Conservation (phyloP, 1,284 basidiomycete genomes). For the Irpex sp. region DNA sequence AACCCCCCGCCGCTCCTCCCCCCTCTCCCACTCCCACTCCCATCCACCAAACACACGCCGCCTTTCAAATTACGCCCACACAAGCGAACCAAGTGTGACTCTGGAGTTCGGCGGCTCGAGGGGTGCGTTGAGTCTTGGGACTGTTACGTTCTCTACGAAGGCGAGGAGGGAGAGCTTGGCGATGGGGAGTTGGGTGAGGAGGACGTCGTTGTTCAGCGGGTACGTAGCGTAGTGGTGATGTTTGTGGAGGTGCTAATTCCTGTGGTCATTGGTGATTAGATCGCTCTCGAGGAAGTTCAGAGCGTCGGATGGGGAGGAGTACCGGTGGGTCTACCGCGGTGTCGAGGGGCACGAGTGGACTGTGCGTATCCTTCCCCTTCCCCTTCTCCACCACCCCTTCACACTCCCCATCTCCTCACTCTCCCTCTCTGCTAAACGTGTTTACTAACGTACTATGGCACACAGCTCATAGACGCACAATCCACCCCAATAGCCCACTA, state of each 20-base stretch:
- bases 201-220: constrained; percentile 59
- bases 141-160: constrained; percentile 39
- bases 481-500: constrained; percentile 65
- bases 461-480: too few relatives aligned
- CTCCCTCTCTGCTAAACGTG: too few relatives aligned
- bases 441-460: neutral
- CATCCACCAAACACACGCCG: constrained; percentile 31
- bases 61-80: constrained; percentile 28
- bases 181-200: constrained; percentile 59
- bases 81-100: constrained; percentile 41
- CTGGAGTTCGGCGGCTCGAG: constrained; percentile 51
- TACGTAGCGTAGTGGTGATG: too few relatives aligned
- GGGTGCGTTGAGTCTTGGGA: constrained; percentile 45
- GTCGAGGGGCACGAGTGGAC: constrained; percentile 63
- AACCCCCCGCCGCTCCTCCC: constrained; percentile 60
- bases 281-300: constrained; percentile 62
- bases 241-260: too few relatives aligned
- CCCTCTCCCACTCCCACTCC: constrained; percentile 37
- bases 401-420: neutral
- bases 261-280: too few relatives aligned
- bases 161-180: constrained; percentile 30
- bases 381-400: too few relatives aligned
- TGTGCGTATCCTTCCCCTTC: constrained; percentile 37
- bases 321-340: constrained; percentile 55
- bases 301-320: constrained; percentile 62